phyloP scores from a whole-genome alignment of 192 early-diverging fungal species.

The Backusella westeae region DNA sequence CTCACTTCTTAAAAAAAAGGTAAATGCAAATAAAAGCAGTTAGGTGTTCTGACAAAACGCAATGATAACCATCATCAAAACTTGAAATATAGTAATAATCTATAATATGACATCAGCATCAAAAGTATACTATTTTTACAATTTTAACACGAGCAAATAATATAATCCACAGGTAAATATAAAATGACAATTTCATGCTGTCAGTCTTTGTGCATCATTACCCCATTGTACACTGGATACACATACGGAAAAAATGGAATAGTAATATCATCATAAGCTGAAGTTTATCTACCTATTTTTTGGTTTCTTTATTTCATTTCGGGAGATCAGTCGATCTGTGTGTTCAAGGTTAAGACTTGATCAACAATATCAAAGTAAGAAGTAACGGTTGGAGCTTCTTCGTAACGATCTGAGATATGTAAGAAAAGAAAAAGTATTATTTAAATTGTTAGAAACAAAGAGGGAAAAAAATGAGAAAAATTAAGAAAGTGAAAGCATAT shows the following conservation, averaged over 20 bases:
- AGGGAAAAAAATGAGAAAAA: neutral
- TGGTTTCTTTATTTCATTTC: neutral
- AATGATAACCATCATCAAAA: neutral
- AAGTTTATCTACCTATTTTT: neutral
- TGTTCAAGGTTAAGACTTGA: neutral
- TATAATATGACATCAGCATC: neutral
- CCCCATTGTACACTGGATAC: neutral
- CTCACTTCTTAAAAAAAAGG: neutral
- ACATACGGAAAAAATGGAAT: neutral
- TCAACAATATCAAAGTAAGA: neutral
- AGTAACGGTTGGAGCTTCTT: neutral
- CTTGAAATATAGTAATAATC: neutral
- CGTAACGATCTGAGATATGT: neutral
- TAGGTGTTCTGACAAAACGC: neutral
- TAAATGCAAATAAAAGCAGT: neutral
- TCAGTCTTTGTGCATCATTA: neutral
- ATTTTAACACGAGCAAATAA: neutral
- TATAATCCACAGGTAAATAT: neutral
- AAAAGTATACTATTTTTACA: neutral
- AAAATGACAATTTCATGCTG: neutral
- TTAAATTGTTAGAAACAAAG: neutral
- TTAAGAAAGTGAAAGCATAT: neutral
- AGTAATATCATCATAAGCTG: neutral
- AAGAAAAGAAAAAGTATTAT: neutral
- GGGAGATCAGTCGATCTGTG: neutral